Evolutionary conservation across 1,284 basidiomycete species (phyloP), one percentile per base, ranked within the genome.

Genomic region (Pseudozyma sp.): DNA sequence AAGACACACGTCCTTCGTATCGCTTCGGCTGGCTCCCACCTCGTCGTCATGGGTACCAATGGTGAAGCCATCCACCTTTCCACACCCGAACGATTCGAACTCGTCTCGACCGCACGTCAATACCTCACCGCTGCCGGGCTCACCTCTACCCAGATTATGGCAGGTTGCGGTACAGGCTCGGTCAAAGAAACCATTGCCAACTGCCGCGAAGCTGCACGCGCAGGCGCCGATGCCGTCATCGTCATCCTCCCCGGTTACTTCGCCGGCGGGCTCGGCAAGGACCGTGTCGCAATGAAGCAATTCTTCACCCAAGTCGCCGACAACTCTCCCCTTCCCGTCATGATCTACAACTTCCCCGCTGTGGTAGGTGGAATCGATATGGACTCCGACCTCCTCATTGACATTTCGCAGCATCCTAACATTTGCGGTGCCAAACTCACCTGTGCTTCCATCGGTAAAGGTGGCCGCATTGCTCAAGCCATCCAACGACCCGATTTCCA

Each of bases 311-410:
- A 93, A 75, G 90, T 95, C 31, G 87, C 92, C 16, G 88, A 90
- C 77, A 91, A 90, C 77, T 92, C 91, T 65, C 92, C 93, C 3
- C 89, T 96, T 66, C 94, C 94, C 5, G 89, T 95, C 63, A 91
- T 96, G 83, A 89, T 95, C 64, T 96, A 96, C 87, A 96, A 95
- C 84, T 95, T 94, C 87, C 92, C 94, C 49, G 87, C 78, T 79
- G 86, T 84, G 86, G 86, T 66, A 3, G 61, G 92, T 0, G 93
- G 94, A 11, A 89, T 93, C 75, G 93, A 97, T 84, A 89, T 96
- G 59, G 91, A 93, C 84, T 93, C 92, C 12, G 92, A 95, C 84
- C 86, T 93, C 47, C 91, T 96, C 79, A 89, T 89, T 18, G 91
- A 93, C 76, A 89, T 96, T 55, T 93, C 93, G 2, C 85, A 85